A percentile compares a stretch with the other conserved stretches of the same genome.
Conservation (phyloP, 148 eudicot genomes). For the Heliamphora exappendiculata region DNA sequence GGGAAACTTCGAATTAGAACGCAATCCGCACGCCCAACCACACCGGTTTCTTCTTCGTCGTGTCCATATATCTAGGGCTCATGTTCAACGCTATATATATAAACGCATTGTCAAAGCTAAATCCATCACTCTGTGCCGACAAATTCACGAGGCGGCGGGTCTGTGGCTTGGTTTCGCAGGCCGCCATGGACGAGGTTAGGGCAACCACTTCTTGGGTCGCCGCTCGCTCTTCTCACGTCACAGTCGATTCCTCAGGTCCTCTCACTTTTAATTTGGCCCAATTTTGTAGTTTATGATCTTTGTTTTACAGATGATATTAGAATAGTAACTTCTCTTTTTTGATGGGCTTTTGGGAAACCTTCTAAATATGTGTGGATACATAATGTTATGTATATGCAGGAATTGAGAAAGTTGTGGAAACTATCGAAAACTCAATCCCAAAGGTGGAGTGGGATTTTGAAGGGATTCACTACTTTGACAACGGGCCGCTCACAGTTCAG, state of each 20-base stretch:
- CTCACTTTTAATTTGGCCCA: background rate
- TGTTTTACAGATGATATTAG: background rate
- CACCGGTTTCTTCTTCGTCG: background rate
- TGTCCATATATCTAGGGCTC: background rate
- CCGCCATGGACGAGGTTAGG: slow-evolving; percentile 49
- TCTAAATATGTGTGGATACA: background rate
- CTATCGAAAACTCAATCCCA: slow-evolving; percentile 49
- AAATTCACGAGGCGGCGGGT: background rate
- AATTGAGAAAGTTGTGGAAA: slow-evolving; percentile 63
- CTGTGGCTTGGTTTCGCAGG: background rate
- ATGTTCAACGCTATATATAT: background rate
- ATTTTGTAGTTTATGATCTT: background rate
- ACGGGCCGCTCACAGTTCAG: slow-evolving; percentile 64
- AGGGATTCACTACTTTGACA: slow-evolving; percentile 78
- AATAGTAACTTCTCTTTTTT: background rate
- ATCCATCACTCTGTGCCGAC: background rate
- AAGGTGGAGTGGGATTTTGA: slow-evolving; percentile 84
- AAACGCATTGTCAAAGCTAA: background rate
- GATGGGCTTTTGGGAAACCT: background rate
- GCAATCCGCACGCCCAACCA: background rate
- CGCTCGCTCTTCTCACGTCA: slow-evolving; percentile 42
- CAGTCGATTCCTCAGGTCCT: slow-evolving; percentile 34
- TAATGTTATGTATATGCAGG: slow-evolving; percentile 29
- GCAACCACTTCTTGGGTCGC: slow-evolving; percentile 49
- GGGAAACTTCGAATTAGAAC: slow-evolving; percentile 25